Percentiles rank a stretch among this genome's conserved stretches.
Conservation (phyloP, 1,139 yeast genomes). For the Yamadazyma atlantica region DNA sequence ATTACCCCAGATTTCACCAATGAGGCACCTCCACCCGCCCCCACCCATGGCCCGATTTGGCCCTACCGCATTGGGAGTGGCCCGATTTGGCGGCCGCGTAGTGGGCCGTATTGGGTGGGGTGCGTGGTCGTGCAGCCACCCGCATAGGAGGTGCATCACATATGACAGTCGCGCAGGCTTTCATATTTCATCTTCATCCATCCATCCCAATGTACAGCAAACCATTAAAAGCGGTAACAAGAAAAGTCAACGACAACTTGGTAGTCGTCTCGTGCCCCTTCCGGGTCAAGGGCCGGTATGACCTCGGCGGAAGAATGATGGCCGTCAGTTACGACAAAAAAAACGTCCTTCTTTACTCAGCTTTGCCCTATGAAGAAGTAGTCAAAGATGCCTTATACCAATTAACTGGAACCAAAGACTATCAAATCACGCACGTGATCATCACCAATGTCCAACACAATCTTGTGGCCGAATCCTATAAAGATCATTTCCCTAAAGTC, state of each 20-base stretch:
- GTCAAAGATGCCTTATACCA: conserved; percentile 37
- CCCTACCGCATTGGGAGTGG: no score
- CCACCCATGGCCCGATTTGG: no score
- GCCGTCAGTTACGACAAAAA: conserved; percentile 33
- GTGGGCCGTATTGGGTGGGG: no score
- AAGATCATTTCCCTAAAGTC: conserved; percentile 43
- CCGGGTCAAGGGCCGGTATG: conserved; percentile 34
- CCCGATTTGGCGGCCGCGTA: no score
- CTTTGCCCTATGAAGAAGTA: conserved; percentile 55
- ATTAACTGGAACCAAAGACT: conserved; percentile 21
- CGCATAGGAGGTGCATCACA: no score
- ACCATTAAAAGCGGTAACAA: conserved; percentile 34
- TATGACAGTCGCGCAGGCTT: no score
- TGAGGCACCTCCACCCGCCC: no score
- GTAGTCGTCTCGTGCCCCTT: conserved; percentile 51
- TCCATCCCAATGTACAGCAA: conserved; percentile 34
- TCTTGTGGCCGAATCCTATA: conserved; percentile 51
- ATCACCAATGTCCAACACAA: conserved; percentile 56
- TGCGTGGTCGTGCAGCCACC: no score
- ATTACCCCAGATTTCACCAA: neutral
- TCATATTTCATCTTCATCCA: no score
- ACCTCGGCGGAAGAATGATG: conserved; percentile 64
- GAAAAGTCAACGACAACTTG: conserved; percentile 44
- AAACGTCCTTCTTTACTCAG: conserved; percentile 53
- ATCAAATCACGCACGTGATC: conserved; percentile 39